A percentile compares a stretch with the other conserved stretches of the same genome.
Conservation (phyloP, 495 filamentous ascomycete genomes). For the Xylaria scruposa region DNA sequence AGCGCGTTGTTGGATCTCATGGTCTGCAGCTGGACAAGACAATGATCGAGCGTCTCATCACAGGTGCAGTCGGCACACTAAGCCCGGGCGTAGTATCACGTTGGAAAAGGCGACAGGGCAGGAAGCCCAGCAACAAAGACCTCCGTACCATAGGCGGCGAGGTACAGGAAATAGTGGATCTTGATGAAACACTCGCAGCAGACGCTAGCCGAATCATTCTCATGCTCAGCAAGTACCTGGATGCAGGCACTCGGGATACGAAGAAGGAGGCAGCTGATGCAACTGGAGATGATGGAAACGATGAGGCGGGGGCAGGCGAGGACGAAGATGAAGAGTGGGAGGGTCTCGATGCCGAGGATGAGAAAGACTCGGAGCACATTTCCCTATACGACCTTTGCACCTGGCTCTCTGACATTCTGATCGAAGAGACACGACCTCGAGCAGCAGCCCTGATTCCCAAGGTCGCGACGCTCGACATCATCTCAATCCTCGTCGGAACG, state of each 20-base stretch:
- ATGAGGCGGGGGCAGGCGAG: conserved; percentile 35
- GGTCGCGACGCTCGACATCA: conserved; percentile 74
- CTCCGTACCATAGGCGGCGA: conserved; percentile 16
- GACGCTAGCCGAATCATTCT: conserved; percentile 64
- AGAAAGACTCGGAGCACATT: conserved; percentile 44
- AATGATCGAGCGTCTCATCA: conserved; percentile 70
- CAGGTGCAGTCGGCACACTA: conserved; percentile 68
- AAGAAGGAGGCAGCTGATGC: conserved; percentile 21
- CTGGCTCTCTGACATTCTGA: conserved; percentile 76
- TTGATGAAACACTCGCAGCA: conserved; percentile 49
- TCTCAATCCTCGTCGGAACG: conserved; percentile 65
- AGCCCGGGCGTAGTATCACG: conserved; percentile 62
- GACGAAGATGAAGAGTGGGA: conserved; percentile 45
- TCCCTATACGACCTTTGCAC: conserved; percentile 74
- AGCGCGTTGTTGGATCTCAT: conserved; percentile 72
- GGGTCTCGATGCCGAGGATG: conserved; percentile 52
- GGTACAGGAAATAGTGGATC: conserved; percentile 4
- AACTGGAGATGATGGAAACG: conserved; percentile 40
- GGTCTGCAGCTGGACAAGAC: conserved; percentile 71
- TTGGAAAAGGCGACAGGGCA: conserved; percentile 44
- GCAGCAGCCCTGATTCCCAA: conserved; percentile 71
- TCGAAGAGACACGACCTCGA: conserved; percentile 74
- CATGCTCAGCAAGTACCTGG: conserved; percentile 51
- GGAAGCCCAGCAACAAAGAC: conserved; percentile 15
- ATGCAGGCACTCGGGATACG: conserved; percentile 25